phyloP scores from a whole-genome alignment of 805 yeast genomes.

The Spathaspora girioi region DNA sequence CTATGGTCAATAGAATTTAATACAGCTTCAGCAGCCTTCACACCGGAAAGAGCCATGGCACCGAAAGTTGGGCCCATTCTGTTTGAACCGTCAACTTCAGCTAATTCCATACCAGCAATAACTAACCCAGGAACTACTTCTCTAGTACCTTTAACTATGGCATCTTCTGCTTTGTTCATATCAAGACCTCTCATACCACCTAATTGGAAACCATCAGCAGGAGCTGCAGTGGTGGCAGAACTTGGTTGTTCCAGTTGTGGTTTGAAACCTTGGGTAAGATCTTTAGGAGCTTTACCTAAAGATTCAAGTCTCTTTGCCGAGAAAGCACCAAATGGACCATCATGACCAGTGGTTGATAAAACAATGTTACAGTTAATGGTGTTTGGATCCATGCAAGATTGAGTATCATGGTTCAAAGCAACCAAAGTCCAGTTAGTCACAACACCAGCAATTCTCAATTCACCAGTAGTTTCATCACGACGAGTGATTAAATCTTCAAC shows the following conservation, averaged over 20 bases:
- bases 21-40: conserved; percentile 66
- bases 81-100: conserved; percentile 73
- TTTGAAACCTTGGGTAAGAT: conserved; percentile 33
- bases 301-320: conserved; percentile 59
- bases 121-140: conserved; percentile 64
- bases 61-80: conserved; percentile 87
- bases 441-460: conserved; percentile 69
- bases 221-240: conserved; percentile 4
- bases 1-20: conserved; percentile 34
- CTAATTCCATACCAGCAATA: conserved; percentile 75
- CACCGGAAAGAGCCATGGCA: conserved; percentile 76
- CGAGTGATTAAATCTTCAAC: conserved; percentile 79
- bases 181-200: conserved; percentile 77
- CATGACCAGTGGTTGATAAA: conserved; percentile 75
- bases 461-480: conserved; percentile 51
- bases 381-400: conserved; percentile 81
- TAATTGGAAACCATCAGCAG: conserved; percentile 29
- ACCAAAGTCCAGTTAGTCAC: conserved; percentile 84
- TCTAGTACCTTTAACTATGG: conserved; percentile 65
- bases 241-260: conserved; percentile 6
- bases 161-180: conserved; percentile 76
- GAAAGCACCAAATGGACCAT: conserved; percentile 81
- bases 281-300: conserved; percentile 39
- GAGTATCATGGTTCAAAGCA: conserved; percentile 69
- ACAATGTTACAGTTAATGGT: conserved; percentile 65